These are phyloP conservation scores for Dichotomopilus funicola DNA, from an alignment of 2,329 filamentous ascomycete species.

Conservation along the genomic window DNA sequence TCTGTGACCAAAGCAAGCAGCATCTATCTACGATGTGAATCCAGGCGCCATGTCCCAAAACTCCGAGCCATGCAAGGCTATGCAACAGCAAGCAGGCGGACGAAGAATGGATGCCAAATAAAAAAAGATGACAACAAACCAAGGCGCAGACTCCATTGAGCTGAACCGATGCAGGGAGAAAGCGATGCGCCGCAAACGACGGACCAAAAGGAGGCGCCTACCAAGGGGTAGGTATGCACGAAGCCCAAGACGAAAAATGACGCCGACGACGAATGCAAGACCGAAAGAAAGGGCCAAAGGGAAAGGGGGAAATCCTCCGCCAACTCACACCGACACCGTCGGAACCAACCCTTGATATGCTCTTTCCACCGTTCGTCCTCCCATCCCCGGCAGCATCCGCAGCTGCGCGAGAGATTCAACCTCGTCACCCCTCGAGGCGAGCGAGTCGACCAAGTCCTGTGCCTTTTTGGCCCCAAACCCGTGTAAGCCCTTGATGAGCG, in stretches of 20 bases:
- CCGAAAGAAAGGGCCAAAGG: too few relatives aligned
- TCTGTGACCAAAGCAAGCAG: neutral
- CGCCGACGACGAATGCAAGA: neutral
- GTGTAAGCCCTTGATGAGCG: conserved; percentile 58
- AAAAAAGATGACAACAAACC: too few relatives aligned
- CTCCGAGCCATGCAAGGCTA: conserved; percentile 16
- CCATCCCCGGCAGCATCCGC: conserved; percentile 50
- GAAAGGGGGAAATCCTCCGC: too few relatives aligned
- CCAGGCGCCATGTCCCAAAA: neutral
- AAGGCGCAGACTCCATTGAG: neutral
- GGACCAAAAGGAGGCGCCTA: neutral
- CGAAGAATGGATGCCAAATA: neutral
- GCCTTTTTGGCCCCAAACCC: conserved; percentile 71
- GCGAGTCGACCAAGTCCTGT: conserved; percentile 49
- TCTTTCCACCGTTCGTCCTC: conserved; percentile 49
- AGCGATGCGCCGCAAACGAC: neutral
- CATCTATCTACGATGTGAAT: neutral
- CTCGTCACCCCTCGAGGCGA: conserved; percentile 38
- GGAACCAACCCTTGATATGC: conserved; percentile 45
- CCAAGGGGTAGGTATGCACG: neutral
- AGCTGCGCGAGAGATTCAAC: conserved; percentile 47
- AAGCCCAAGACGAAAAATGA: neutral
- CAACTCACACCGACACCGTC: neutral
- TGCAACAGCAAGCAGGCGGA: neutral
- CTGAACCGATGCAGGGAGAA: neutral